These are phyloP conservation scores for Trametopsis cervina DNA, from an alignment of 768 basidiomycete species.

Conservation along the genomic window DNA sequence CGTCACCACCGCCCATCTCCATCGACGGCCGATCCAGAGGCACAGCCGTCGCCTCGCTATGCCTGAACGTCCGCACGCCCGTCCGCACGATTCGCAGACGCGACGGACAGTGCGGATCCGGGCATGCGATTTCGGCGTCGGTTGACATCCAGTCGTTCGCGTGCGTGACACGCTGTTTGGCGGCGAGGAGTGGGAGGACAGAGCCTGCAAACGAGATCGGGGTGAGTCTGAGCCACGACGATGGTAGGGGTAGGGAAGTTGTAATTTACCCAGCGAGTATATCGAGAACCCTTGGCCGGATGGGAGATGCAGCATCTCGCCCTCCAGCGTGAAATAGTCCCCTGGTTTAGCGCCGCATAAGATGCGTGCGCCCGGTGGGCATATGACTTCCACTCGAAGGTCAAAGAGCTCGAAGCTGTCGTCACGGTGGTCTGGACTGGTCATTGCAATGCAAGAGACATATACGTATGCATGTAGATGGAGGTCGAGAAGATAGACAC, in stretches of 20 bases:
- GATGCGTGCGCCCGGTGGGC: conserved; percentile 48
- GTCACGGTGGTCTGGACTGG: conserved; percentile 1
- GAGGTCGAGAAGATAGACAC: no score
- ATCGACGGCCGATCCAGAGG: no score
- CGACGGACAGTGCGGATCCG: conserved; percentile 60
- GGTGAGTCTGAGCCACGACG: no score
- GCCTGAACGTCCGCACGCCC: conserved; percentile 45
- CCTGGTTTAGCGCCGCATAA: conserved; percentile 60
- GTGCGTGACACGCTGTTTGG: conserved; percentile 53
- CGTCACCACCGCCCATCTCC: no score
- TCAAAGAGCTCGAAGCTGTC: conserved; percentile 58
- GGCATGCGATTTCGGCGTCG: conserved; percentile 58
- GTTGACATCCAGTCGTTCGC: conserved; percentile 64
- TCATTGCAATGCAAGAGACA: no score
- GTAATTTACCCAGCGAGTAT: conserved; percentile 55
- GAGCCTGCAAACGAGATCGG: conserved; percentile 32
- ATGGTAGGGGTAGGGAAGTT: no score
- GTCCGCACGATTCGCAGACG: conserved; percentile 44
- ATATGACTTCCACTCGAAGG: conserved; percentile 54
- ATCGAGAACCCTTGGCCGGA: conserved; percentile 61
- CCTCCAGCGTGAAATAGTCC: conserved; percentile 55
- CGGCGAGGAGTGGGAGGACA: conserved; percentile 59
- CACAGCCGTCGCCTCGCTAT: conserved; percentile 47
- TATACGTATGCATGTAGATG: no score
- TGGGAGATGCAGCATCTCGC: conserved; percentile 58